Percentiles rank a stretch among this genome's conserved stretches.
These are phyloP conservation scores for Wickerhamomyces mucosus DNA, from an alignment of 805 yeast genomes.

Conservation along the genomic window DNA sequence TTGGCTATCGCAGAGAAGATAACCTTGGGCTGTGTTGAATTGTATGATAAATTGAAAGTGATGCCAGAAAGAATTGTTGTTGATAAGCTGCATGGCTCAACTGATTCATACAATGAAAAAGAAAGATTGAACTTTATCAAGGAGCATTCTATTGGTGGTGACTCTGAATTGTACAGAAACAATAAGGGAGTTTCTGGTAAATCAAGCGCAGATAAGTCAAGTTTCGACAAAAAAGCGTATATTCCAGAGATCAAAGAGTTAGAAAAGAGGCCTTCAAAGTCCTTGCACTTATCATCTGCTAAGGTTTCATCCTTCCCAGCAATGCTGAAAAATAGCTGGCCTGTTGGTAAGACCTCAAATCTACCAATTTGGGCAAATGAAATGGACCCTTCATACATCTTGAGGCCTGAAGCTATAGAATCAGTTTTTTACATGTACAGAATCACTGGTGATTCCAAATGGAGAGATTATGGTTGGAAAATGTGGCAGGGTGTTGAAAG, in stretches of 20 bases:
- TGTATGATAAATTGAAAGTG: conserved; percentile 30
- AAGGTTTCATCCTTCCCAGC: conserved; percentile 1
- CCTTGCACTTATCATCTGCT: too few species aligned
- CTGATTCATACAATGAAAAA: conserved; percentile 17
- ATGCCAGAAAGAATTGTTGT: conserved; percentile 35
- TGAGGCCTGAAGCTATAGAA: conserved; percentile 55
- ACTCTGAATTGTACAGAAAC: not conserved
- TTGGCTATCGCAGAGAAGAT: conserved; percentile 31
- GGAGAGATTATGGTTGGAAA: conserved; percentile 47
- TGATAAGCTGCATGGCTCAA: conserved; percentile 14
- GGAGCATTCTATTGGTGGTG: not conserved
- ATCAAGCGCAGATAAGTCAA: not conserved
- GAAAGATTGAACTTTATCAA: conserved; percentile 5
- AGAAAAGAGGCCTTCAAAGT: not conserved
- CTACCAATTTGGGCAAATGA: conserved; percentile 24
- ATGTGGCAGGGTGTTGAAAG: conserved; percentile 32
- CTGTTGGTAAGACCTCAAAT: conserved; percentile 7
- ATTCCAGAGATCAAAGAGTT: not conserved
- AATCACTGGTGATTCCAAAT: conserved; percentile 47
- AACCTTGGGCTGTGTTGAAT: conserved; percentile 39
- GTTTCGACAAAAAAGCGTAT: not conserved
- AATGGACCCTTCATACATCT: conserved; percentile 30
- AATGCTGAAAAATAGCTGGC: conserved; percentile 4
- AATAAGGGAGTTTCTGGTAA: not conserved
- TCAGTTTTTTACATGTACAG: conserved; percentile 50